These are phyloP conservation scores for Syncephalastrum sp. DNA, from an alignment of 371 early-diverging fungal species.

Conservation along the genomic window DNA sequence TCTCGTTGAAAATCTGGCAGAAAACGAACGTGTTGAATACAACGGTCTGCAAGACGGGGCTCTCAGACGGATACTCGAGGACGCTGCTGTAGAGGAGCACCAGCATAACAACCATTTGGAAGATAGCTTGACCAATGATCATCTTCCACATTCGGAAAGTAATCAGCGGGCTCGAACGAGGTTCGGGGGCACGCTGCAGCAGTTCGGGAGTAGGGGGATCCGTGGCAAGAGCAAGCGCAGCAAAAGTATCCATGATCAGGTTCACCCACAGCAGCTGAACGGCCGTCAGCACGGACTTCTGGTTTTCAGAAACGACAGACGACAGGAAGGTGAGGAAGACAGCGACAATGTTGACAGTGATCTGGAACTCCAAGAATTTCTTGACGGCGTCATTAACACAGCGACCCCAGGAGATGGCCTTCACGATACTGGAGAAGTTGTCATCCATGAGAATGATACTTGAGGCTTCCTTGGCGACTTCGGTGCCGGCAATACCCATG, in stretches of 20 bases:
- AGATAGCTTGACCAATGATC: conserved; percentile 64
- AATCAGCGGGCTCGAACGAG: conserved; percentile 60
- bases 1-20: conserved; percentile 70
- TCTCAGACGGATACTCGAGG: conserved; percentile 22
- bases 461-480: conserved; percentile 77
- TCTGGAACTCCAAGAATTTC: conserved; percentile 78
- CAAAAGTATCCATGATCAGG: conserved; percentile 77
- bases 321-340: conserved; percentile 63
- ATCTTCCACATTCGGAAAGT: conserved; percentile 70
- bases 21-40: conserved; percentile 77
- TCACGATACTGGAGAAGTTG: conserved; percentile 72
- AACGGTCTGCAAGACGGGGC: conserved; percentile 42
- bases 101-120: conserved; percentile 57
- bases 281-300: conserved; percentile 59
- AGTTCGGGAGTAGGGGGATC: conserved; percentile 66
- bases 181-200: conserved; percentile 60
- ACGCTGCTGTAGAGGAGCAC: conserved; percentile 56
- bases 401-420: conserved; percentile 76
- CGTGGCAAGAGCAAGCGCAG: conserved; percentile 71
- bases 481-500: conserved; percentile 82
- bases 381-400: conserved; percentile 75
- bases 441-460: conserved; percentile 78
- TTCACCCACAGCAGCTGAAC: conserved; percentile 79
- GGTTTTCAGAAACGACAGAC: conserved; percentile 35
- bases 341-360: conserved; percentile 72